Evolutionary conservation across 257 asterid genomes (phyloP).

Genomic region (Anisodus tanguticus): DNA sequence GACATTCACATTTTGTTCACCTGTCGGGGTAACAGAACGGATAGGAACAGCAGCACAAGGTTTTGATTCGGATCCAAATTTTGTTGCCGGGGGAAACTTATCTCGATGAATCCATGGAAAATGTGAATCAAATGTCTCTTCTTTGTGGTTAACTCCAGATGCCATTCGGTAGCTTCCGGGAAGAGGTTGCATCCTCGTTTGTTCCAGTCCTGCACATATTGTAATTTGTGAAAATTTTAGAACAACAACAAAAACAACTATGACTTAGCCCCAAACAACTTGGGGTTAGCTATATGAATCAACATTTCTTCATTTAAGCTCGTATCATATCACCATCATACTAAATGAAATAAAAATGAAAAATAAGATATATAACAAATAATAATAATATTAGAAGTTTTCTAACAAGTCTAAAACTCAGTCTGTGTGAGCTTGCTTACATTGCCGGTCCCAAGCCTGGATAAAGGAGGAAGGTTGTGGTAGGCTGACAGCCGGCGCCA

Average conservation of each 20-base stretch:
- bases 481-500: neutral
- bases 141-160: slow-evolving; percentile 25
- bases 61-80: slow-evolving; percentile 6
- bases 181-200: neutral
- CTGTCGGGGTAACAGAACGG: slow-evolving; percentile 41
- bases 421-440: slow-evolving; percentile 15
- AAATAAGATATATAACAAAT: neutral
- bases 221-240: neutral
- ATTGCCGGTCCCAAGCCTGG: neutral
- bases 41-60: slow-evolving; percentile 48
- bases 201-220: slow-evolving; percentile 22
- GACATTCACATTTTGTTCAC: slow-evolving; percentile 27
- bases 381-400: too few relatives aligned
- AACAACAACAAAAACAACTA: neutral
- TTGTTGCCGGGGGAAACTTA: neutral
- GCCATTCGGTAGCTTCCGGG: slow-evolving; percentile 14
- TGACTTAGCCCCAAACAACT: neutral
- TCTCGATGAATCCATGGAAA: slow-evolving; percentile 8
- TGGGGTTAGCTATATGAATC: neutral
- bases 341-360: neutral
- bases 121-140: slow-evolving; percentile 17
- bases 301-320: neutral
- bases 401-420: neutral
- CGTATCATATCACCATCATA: neutral
- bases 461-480: neutral